Conservation (phyloP, 2,329 filamentous ascomycete species). For the Phialophora macrospora region DNA sequence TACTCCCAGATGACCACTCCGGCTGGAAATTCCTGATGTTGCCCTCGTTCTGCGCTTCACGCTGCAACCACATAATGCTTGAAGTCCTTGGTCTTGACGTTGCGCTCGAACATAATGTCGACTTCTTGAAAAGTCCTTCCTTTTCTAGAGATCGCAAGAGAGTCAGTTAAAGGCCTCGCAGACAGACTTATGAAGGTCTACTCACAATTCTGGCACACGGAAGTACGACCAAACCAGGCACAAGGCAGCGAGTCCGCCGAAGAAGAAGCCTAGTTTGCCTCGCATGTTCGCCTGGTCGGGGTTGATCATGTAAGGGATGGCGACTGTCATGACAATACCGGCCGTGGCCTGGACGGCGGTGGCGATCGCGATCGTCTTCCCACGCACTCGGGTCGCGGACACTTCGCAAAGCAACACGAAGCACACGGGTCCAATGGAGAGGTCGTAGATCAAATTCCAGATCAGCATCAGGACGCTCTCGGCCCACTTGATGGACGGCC, state of each 20-base stretch:
- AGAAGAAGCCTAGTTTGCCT: conserved; percentile 44
- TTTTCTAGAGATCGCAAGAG: conserved; percentile 17
- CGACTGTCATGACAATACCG: conserved; percentile 49
- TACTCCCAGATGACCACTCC: neutral
- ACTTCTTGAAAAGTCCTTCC: conserved; percentile 43
- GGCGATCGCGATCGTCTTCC: conserved; percentile 54
- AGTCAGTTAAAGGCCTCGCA: neutral
- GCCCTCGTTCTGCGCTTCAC: neutral
- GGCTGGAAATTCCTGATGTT: neutral
- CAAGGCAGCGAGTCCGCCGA: conserved; percentile 40
- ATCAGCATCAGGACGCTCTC: conserved; percentile 47
- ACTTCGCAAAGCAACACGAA: conserved; percentile 57
- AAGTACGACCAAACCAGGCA: conserved; percentile 46
- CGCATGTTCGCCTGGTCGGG: conserved; percentile 40
- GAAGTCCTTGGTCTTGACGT: conserved; percentile 38
- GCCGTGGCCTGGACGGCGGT: conserved; percentile 48
- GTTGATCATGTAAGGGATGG: conserved; percentile 46
- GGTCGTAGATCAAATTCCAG: conserved; percentile 49
- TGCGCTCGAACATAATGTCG: conserved; percentile 41
- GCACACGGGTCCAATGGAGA: conserved; percentile 49
- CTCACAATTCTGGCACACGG: conserved; percentile 40
- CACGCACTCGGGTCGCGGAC: conserved; percentile 49
- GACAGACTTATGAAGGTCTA: neutral
- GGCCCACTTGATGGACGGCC: conserved; percentile 43
- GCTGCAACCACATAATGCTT: conserved; percentile 32